Evolutionary conservation across 345 rosid genomes (phyloP), one percentile per base, ranked within the genome.

Genomic region (Euphorbia peplus): DNA sequence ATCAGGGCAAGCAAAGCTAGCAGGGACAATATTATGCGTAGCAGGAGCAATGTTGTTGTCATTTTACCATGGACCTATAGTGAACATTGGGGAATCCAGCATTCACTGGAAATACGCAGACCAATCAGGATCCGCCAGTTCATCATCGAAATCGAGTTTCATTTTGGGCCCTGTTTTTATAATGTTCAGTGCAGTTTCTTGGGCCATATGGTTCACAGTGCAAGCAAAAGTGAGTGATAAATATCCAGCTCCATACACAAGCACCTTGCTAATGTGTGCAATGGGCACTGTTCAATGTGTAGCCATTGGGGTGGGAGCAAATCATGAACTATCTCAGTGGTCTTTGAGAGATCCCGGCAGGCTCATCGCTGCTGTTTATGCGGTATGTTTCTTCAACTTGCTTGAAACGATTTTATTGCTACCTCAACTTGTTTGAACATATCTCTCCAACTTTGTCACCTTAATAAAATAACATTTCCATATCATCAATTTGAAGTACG

Each of bases 1-100:
- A 55, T 73, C 95, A 4, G 97, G 96, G 56, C 87, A 78, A 75
- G 99, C 98, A 1, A 95, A 95, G 78, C 83, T 88, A 67, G 7
- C 83, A 0, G 99, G 99, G 22, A 95, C 99, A 14, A 1, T 75
- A 26, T 66, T 84, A 2, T 95, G 99, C 68, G 98, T 95, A 25
- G 83, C 85, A 4, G 99, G 99, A 61, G 97, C 98, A 19, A 95
- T 95, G 98, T 44, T 95, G 73, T 78, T 91, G 61, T 91, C 98
- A 3, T 95, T 91, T 64, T 95, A 90, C 82, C 96, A 90, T 70
- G 97, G 97, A 22, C 79, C 78, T 25, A 64, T 30, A 18, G 68
- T 95, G 21, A 83, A 73, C 25, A 78, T 88, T 3, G 88, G 90
- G 3, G 77, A 80, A 73, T 88, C 98, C 5, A 74, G 76, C 72